phyloP scores from a whole-genome alignment of 331 rosid genomes.

The Arachis monticola region DNA sequence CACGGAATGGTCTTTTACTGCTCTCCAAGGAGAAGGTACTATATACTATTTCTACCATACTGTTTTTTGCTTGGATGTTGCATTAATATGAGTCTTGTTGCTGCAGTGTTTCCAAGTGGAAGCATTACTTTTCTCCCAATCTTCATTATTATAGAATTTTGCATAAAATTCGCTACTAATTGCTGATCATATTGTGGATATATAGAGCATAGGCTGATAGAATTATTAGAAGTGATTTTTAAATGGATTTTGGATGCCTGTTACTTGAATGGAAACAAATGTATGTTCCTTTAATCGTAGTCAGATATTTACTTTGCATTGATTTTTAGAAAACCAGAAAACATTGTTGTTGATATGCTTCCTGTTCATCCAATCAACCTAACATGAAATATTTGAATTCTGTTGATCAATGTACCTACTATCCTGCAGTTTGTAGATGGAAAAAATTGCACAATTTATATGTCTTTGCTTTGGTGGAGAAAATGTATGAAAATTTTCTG shows the following conservation, averaged over 20 bases:
- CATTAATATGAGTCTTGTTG: slow-evolving; percentile 1
- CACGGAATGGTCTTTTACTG: slow-evolving; percentile 80
- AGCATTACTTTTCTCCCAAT: background rate
- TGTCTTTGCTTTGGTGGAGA: slow-evolving; percentile 91
- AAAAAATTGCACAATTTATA: slow-evolving; percentile 63
- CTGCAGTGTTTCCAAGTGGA: background rate
- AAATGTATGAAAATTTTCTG: slow-evolving; percentile 46
- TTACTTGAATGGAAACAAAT: too few relatives aligned
- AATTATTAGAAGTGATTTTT: background rate
- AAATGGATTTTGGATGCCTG: background rate
- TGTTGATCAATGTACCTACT: slow-evolving; percentile 20
- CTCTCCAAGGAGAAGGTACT: slow-evolving; percentile 77
- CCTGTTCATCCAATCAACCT: background rate
- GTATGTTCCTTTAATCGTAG: background rate
- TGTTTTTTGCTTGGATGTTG: slow-evolving; percentile 21
- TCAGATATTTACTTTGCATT: background rate
- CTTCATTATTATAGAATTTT: background rate
- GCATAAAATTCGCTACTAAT: background rate
- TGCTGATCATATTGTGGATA: slow-evolving; percentile 5
- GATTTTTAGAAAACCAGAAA: background rate
- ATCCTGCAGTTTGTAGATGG: slow-evolving; percentile 54
- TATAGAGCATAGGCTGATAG: background rate
- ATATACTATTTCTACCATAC: slow-evolving; percentile 6
- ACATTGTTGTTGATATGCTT: too few relatives aligned
- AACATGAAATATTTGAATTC: slow-evolving; percentile 1